Base-by-base conservation (phyloP, 495 filamentous ascomycete species). In the Pseudoneurospora amorphoporcata region DNA sequence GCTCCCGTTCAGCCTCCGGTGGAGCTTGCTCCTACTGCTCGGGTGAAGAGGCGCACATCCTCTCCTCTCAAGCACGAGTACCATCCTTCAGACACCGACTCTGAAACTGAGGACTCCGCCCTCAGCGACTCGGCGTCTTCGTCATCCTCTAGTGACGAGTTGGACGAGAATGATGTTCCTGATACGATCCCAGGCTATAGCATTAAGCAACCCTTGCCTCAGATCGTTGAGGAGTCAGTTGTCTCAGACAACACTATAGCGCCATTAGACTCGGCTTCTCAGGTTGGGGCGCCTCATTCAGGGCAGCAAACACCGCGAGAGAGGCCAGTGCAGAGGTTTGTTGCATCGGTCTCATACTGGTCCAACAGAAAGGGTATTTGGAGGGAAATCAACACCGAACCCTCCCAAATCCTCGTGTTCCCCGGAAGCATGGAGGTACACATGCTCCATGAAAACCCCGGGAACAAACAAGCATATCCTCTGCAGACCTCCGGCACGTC, bases 51-150 rank as follows among this genome's bases (percentile, higher is more conserved):
- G 39, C 88, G 93, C 7, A 91, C 90, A 37, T 98, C 96, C 5
- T 98, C 96, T 9, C 96, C 96, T 9, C 85, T 99, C 72, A 99
- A 99, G 81, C 95, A 98, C 76, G 94, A 99, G 83, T 99, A 97
- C 76, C 92, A 93, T 75, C 96, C 96, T 3, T 98, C 95, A 1
- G 94, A 93, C 47, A 88, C 80, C 0, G 85, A 84, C 2, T 86
- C 84, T 1, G 82, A 82, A 23, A 81, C 79, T 70, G 80, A 82
- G 16, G 75, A 88, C 69, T 92, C 92, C 0, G 76, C 78, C 16
- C 79, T 73, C 38, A 85, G 83, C 3, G 83, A 85, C 9, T 84
- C 83, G 4, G 79, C 83, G 65, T 82, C 80, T 1, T 79, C 79
- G 2, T 79, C 83, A 41, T 85, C 83, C n/a, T 83, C 83, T 29